Conservation (phyloP, 306 rosid species). For the Fagus crenata region DNA sequence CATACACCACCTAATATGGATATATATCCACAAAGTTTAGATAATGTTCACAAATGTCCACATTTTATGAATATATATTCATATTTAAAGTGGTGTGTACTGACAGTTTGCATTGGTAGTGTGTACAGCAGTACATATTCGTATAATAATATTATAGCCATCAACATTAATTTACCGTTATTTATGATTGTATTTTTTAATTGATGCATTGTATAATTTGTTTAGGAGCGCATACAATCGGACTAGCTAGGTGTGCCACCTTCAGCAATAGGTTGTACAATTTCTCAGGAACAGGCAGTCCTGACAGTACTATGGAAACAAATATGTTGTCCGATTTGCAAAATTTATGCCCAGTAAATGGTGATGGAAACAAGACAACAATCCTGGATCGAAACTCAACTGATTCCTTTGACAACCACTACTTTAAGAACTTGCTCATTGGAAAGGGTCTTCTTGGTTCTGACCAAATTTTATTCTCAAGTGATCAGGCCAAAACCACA, state of each 20-base stretch:
- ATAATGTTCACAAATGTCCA: too few relatives aligned
- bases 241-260: slow-evolving; percentile 59
- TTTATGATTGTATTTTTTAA: neutral
- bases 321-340: slow-evolving; percentile 57
- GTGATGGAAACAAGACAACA: slow-evolving; percentile 59
- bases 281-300: slow-evolving; percentile 56
- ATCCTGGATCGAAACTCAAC: slow-evolving; percentile 64
- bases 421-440: slow-evolving; percentile 58
- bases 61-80: too few relatives aligned
- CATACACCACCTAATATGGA: too few relatives aligned
- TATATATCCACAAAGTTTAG: too few relatives aligned
- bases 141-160: too few relatives aligned
- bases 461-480: slow-evolving; percentile 65
- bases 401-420: slow-evolving; percentile 85
- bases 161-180: too few relatives aligned
- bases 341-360: slow-evolving; percentile 54
- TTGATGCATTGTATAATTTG: neutral
- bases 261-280: slow-evolving; percentile 75
- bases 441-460: slow-evolving; percentile 73
- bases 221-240: slow-evolving; percentile 85
- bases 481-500: slow-evolving; percentile 44
- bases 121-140: too few relatives aligned
- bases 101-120: too few relatives aligned
- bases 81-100: too few relatives aligned
- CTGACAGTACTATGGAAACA: slow-evolving; percentile 61